These are phyloP conservation scores for Aspergillus aculeatus DNA, from an alignment of 2,329 filamentous ascomycete genomes.

Conservation along the genomic window DNA sequence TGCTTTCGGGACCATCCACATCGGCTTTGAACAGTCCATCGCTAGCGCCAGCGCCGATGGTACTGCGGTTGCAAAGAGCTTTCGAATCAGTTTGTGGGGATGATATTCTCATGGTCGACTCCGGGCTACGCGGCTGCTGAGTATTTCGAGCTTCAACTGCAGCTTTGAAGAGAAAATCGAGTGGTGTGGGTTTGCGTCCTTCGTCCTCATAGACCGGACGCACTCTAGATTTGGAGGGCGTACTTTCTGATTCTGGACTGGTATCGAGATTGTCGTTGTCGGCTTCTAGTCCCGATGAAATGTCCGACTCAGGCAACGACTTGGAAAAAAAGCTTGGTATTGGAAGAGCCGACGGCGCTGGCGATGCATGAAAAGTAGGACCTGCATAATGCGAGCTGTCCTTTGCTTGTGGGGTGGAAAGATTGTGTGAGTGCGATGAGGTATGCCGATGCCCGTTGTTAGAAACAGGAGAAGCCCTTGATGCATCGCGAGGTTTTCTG, in stretches of 20 bases:
- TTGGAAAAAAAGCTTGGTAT: constrained; percentile 86
- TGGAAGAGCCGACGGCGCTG: constrained; percentile 83
- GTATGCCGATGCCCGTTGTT: constrained; percentile 33
- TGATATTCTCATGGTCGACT: constrained; percentile 44
- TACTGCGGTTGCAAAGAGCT: constrained; percentile 42
- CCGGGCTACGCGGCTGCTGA: constrained; percentile 51
- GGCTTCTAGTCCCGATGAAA: constrained; percentile 35
- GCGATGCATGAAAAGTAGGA: constrained; percentile 91
- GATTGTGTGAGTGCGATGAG: constrained; percentile 30
- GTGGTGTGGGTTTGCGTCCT: constrained; percentile 64
- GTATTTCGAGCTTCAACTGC: constrained; percentile 65
- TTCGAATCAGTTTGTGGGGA: constrained; percentile 50
- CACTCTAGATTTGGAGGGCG: constrained; percentile 47
- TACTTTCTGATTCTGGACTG: constrained; percentile 37
- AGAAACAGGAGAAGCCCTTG: constrained; percentile 26
- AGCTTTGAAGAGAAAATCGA: constrained; percentile 88
- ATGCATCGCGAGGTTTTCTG: constrained; percentile 37
- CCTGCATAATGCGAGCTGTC: constrained; percentile 68
- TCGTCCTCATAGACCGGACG: constrained; percentile 37
- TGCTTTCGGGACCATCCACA: constrained; percentile 59
- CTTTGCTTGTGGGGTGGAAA: constrained; percentile 45
- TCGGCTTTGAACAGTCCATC: constrained; percentile 67
- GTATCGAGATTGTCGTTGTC: constrained; percentile 41
- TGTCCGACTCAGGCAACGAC: constrained; percentile 64
- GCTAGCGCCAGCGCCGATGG: constrained; percentile 48